Evolutionary conservation across 352 stramenopile species (phyloP).

Genomic region (Achlya hypogyna): DNA sequence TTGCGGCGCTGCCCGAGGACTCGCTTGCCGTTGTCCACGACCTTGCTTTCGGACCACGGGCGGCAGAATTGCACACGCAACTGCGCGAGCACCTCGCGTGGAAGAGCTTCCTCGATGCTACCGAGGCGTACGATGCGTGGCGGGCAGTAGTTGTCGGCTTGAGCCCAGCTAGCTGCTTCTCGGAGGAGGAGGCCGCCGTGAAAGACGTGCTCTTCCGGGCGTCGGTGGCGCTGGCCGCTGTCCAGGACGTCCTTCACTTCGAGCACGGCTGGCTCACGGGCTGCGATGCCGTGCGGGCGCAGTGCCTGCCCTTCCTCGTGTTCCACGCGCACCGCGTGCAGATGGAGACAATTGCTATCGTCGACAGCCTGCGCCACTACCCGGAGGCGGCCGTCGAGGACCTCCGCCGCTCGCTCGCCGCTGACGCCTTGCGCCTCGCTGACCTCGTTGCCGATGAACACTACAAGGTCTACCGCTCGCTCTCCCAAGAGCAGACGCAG

Average conservation of each 20-base stretch:
- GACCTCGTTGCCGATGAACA: slow-evolving; percentile 71
- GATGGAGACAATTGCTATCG: slow-evolving; percentile 57
- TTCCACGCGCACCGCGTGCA: slow-evolving; percentile 72
- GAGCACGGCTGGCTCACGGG: slow-evolving; percentile 60
- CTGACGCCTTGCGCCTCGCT: slow-evolving; percentile 66
- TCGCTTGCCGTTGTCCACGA: slow-evolving; percentile 46
- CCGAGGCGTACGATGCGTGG: slow-evolving; percentile 61
- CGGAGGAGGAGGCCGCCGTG: slow-evolving; percentile 68
- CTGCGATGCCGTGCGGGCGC: slow-evolving; percentile 33
- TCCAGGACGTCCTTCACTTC: slow-evolving; percentile 73
- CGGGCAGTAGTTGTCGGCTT: slow-evolving; percentile 38
- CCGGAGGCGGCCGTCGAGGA: slow-evolving; percentile 42
- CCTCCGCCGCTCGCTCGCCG: slow-evolving; percentile 45
- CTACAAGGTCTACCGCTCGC: slow-evolving; percentile 50
- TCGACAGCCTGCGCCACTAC: slow-evolving; percentile 65
- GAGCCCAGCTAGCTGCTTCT: slow-evolving; percentile 35
- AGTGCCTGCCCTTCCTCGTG: slow-evolving; percentile 57
- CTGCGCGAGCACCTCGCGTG: slow-evolving; percentile 62
- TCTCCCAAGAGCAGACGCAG: slow-evolving; percentile 52
- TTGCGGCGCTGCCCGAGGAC: slow-evolving; percentile 56
- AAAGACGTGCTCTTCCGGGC: slow-evolving; percentile 70
- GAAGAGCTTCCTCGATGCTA: slow-evolving; percentile 58
- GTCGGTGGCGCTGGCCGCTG: slow-evolving; percentile 34
- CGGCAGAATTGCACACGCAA: slow-evolving; percentile 41
- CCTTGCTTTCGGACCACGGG: slow-evolving; percentile 38